These are phyloP conservation scores for Irpex sp. DNA, from an alignment of 1,284 basidiomycete species.

Conservation along the genomic window DNA sequence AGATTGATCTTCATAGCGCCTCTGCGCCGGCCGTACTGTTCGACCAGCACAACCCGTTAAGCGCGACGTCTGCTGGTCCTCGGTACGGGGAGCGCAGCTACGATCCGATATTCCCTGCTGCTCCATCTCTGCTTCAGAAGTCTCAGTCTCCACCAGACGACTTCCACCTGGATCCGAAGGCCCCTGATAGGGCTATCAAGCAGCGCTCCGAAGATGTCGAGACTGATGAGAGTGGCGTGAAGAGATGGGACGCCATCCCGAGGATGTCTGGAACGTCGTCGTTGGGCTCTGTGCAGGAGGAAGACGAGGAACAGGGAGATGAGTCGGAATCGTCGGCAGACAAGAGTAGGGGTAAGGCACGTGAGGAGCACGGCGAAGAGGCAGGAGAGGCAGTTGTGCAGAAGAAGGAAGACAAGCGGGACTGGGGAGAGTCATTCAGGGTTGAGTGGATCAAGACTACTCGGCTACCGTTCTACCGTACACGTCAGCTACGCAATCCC, in stretches of 20 bases:
- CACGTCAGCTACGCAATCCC: constrained; percentile 81
- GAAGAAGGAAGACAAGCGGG: constrained; percentile 28
- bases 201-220: constrained; percentile 12
- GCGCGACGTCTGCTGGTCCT: constrained; percentile 16
- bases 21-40: constrained; percentile 53
- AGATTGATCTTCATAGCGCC: background rate
- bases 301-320: constrained; percentile 17
- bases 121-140: background rate
- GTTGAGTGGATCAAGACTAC: constrained; percentile 83
- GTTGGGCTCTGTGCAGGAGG: constrained; percentile 21
- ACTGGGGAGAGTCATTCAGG: constrained; percentile 76
- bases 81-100: constrained; percentile 30
- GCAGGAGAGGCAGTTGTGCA: background rate
- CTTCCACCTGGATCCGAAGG: constrained; percentile 41
- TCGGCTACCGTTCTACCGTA: constrained; percentile 74
- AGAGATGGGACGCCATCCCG: constrained; percentile 15
- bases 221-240: constrained; percentile 10
- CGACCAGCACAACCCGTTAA: constrained; percentile 32
- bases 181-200: constrained; percentile 39
- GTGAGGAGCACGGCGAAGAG: background rate
- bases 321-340: background rate
- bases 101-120: constrained; percentile 17
- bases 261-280: constrained; percentile 1
- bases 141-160: constrained; percentile 14
- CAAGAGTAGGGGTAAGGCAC: background rate